Evolutionary conservation across 1,284 basidiomycete genomes (phyloP), one percentile per base, ranked within the genome.

Genomic region (Leccinum fallax): DNA sequence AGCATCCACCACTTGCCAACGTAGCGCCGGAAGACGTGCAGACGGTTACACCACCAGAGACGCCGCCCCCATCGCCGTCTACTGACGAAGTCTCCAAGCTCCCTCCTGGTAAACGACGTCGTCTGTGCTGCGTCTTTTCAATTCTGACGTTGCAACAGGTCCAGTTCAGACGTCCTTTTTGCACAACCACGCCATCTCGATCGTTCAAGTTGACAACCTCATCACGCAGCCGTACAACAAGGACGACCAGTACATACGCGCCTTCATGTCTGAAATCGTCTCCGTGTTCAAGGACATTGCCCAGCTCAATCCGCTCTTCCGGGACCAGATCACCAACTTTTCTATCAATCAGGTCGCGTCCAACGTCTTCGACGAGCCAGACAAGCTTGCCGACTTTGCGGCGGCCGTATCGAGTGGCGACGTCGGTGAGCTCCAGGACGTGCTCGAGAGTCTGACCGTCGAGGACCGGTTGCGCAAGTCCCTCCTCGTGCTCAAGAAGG

Each of bases 271-370:
- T 58, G 97, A 98, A 79, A 93, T 99, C 64, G 94, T 99, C 66
- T 92, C 92, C 54, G 95, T 98, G 36, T 98, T 99, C 86, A 99
- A 98, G 82, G 96, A 98, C 75, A 98, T 99, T 66, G 96, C 97
- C 0, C 94, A 97, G 74, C 84, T 98, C 58, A 98, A 97, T 78
- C 95, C 96, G 1, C 87, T 98, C 66, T 98, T 99, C 89, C 91
- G 97, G 57, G 97, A 98, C 79, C 97, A 98, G 77, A 97, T 97
- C 67, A 94, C 94, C 69, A 97, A 96, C 77, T 98, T 98, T 77
- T 94, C 92, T 19, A 97, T 97, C 77, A 94, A 93, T 73, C 95
- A 97, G 76, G 90, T 94, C 55, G 92, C 95, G 5, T 88, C 93
- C 19, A 98, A 97, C 76, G 94, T 99, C 60, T 98, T 99, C 71